Conservation (phyloP, 2,329 filamentous ascomycete genomes). For the Pseudocercospora vitis region DNA sequence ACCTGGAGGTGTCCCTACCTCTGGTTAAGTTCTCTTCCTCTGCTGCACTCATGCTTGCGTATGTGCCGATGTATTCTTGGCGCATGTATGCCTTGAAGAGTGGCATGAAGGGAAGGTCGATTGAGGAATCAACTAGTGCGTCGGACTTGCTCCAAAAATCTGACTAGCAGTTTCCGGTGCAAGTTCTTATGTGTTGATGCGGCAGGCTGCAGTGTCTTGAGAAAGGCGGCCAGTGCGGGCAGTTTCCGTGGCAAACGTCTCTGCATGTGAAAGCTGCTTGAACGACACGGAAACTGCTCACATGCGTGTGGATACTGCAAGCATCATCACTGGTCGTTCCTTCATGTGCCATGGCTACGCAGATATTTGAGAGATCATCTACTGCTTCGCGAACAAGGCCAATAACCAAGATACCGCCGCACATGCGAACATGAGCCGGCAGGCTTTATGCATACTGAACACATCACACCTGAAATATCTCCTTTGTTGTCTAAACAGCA, state of each 20-base stretch:
- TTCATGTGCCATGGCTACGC: too few relatives aligned
- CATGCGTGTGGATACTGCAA: too few relatives aligned
- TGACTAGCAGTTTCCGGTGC: not conserved
- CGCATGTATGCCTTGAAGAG: not conserved
- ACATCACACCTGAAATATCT: not conserved
- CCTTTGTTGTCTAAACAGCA: not conserved
- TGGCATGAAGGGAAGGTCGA: not conserved
- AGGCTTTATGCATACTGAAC: not conserved
- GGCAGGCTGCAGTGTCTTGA: too few relatives aligned
- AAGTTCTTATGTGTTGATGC: not conserved
- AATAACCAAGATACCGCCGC: too few relatives aligned
- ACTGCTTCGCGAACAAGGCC: too few relatives aligned
- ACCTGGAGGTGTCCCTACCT: not conserved
- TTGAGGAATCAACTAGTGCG: not conserved
- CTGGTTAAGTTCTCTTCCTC: not conserved
- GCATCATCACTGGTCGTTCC: too few relatives aligned
- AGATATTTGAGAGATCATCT: too few relatives aligned
- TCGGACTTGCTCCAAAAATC: too few relatives aligned
- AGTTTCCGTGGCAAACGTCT: not conserved
- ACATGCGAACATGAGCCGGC: not conserved
- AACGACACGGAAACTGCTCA: too few relatives aligned
- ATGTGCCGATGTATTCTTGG: not conserved
- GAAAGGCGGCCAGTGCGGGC: not conserved
- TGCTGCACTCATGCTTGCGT: constrained; percentile 1
- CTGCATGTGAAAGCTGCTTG: not conserved